These are phyloP conservation scores for Blakeslea trispora DNA, from an alignment of 371 early-diverging fungal genomes.

Conservation along the genomic window DNA sequence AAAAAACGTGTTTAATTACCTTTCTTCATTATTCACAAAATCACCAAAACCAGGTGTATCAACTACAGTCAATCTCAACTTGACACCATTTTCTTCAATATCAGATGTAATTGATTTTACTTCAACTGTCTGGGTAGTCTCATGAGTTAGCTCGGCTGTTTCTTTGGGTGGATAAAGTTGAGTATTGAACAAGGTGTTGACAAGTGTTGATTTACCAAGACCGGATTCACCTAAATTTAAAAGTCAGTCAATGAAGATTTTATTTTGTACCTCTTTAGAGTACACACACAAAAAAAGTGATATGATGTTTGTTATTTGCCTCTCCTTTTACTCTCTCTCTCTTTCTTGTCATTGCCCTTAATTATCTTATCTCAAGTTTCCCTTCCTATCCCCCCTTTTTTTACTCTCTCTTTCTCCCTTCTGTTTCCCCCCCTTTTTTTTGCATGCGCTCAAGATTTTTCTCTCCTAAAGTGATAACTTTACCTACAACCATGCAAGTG, in stretches of 20 bases:
- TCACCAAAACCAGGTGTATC: constrained; percentile 96
- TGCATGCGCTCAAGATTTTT: not conserved
- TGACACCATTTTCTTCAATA: constrained; percentile 87
- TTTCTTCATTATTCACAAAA: constrained; percentile 94
- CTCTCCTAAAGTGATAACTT: constrained; percentile 22
- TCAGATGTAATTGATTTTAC: constrained; percentile 93
- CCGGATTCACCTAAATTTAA: constrained; percentile 88
- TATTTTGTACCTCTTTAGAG: not conserved
- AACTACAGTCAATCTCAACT: constrained; percentile 91
- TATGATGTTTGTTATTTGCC: no score
- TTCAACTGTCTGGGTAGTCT: constrained; percentile 91
- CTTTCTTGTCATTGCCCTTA: not conserved
- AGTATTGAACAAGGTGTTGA: constrained; percentile 98
- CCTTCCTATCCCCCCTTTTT: not conserved
- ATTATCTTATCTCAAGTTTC: no score
- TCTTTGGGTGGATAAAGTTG: constrained; percentile 88
- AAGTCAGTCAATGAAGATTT: constrained; percentile 4
- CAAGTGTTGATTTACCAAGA: constrained; percentile 99
- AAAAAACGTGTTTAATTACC: constrained; percentile 41
- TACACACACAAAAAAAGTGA: not conserved
- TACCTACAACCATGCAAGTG: constrained; percentile 97
- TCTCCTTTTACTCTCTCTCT: not conserved
- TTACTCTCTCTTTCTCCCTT: not conserved
- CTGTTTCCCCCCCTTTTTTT: not conserved
- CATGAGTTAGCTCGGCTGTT: constrained; percentile 75